Evolutionary conservation across 768 basidiomycete species (phyloP), one percentile per base, ranked within the genome.

Genomic region (Naematelia aurantialba): DNA sequence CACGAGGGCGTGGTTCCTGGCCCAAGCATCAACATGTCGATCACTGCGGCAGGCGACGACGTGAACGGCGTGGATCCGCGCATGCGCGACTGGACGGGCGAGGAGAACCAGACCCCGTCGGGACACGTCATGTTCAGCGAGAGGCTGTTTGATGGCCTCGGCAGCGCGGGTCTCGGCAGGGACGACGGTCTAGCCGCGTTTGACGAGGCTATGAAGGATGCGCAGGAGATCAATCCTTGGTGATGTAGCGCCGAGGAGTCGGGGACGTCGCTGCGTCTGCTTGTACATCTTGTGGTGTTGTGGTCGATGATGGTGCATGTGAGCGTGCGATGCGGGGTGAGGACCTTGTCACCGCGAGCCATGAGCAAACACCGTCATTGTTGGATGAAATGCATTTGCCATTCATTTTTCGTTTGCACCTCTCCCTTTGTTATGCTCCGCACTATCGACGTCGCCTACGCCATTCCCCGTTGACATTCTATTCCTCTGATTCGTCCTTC

Each of bases 121-220:
- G 66, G 63, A 25, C 72, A 74, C 55, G 69, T 74, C 25, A 34
- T 63, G n/a, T 74, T 74, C 59, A 66, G 67, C 45, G 72, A 74
- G 42, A 52, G 65, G 17, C 48, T 74, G 45, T 74, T 74, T 52
- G 72, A 67, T 39, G 72, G 69, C 1, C 44, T 73, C 13, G 68
- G 68, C 8, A 66, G 60, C 21, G 70, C 70, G 3, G 53, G 45
- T 2, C 30, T 67, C 11, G 45, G 25, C 34, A 53, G 55, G 14
- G 63, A 66, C 13, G 68, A 70, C 5, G 68, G 58, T 11, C 48
- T 73, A 53, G 61, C 58, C 2, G 68, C 61, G 31, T 73, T 73
- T 49, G 68, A 69, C 30, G 61, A 73, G 31, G 71, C 71, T 13
- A 54, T 72, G 27, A 55, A 55, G 44, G 65, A 72, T 50, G 68